Evolutionary conservation across 164 flowering plant species (phyloP).

Genomic region (Pachysandra terminalis): DNA sequence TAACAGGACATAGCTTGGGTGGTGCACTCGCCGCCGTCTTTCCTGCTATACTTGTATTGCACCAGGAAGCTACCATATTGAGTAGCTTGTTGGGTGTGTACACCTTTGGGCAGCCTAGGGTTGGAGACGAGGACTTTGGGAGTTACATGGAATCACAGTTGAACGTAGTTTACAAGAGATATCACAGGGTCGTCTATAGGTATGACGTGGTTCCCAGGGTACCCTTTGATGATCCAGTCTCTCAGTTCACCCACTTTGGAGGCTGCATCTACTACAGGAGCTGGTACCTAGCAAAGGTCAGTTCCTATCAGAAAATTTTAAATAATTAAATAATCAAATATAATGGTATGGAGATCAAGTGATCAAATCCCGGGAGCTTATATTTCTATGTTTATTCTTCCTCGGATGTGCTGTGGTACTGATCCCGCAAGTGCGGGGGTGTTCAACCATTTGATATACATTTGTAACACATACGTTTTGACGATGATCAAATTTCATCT

Average conservation of each 20-base stretch:
- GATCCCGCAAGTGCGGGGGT: too few relatives aligned
- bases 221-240: conserved; percentile 29
- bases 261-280: conserved; percentile 37
- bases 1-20: conserved; percentile 55
- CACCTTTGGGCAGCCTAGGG: conserved; percentile 55
- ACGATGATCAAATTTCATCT: neutral
- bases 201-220: conserved; percentile 42
- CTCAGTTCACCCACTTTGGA: conserved; percentile 55
- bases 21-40: conserved; percentile 49
- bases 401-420: too few relatives aligned
- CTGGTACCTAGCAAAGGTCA: conserved; percentile 38
- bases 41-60: conserved; percentile 31
- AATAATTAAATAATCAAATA: too few relatives aligned
- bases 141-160: conserved; percentile 28
- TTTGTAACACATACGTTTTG: too few relatives aligned
- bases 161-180: conserved; percentile 11
- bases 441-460: too few relatives aligned
- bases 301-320: too few relatives aligned
- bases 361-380: too few relatives aligned
- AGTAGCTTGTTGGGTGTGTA: conserved; percentile 40
- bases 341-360: too few relatives aligned
- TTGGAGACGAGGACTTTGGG: conserved; percentile 42
- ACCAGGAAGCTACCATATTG: conserved; percentile 36
- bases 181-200: conserved; percentile 38
- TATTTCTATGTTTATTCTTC: too few relatives aligned